phyloP scores from a whole-genome alignment of 2,329 filamentous ascomycete species.

The Leptographium procerum region DNA sequence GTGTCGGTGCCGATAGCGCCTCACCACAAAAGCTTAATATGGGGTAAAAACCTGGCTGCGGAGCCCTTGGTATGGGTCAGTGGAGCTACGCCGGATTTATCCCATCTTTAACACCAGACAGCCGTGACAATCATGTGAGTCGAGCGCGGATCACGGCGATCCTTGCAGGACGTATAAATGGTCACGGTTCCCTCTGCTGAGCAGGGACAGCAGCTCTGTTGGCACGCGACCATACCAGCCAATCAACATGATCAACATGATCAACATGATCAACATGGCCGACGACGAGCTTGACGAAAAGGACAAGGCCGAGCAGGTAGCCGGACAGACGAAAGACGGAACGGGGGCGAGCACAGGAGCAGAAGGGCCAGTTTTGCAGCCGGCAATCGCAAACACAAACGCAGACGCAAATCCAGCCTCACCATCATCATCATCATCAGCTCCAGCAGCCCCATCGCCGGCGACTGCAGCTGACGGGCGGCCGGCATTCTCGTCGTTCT shows the following conservation, averaged over 20 bases:
- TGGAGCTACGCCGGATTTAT: not conserved
- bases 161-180: not conserved
- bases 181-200: too few relatives aligned
- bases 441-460: not conserved
- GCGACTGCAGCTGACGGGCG: not conserved
- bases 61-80: too few relatives aligned
- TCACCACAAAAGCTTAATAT: too few relatives aligned
- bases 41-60: too few relatives aligned
- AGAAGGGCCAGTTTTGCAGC: not conserved
- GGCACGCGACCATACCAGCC: too few relatives aligned
- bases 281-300: not conserved
- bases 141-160: too few relatives aligned
- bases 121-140: not conserved
- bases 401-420: too few relatives aligned
- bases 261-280: not conserved
- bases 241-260: too few relatives aligned
- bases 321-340: too few relatives aligned
- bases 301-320: too few relatives aligned
- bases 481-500: conserved; percentile 14
- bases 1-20: not conserved
- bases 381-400: not conserved
- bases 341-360: not conserved
- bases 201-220: too few relatives aligned
- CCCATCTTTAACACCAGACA: not conserved
- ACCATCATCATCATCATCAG: too few relatives aligned